Evolutionary conservation across 306 rosid species (phyloP), one percentile per base, ranked within the genome.

Genomic region (Cucumis melo): DNA sequence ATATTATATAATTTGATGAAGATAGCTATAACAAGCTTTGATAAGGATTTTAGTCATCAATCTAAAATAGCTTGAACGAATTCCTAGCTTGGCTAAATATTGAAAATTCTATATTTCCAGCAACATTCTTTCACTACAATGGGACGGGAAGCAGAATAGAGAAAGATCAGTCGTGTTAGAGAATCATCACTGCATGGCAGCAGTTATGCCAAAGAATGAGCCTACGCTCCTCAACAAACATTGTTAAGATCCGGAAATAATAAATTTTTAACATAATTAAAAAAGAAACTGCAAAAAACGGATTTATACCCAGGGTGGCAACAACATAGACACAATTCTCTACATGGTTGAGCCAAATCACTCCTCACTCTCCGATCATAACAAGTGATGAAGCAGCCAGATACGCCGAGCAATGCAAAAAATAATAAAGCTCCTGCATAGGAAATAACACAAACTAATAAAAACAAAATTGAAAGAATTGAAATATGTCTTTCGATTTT

Each of bases 351-450:
- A 75, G 99, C 96, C 88, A 94, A 88, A 88, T 94, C 99, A 74
- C 84, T 92, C 79, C 97, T 97, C 75, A 94, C 99, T 87, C 96
- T 87, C 71, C 92, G 91, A 85, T 94, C 99, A 80, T 94, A 94
- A 84, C 99, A 94, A 78, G 99, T 94, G 80, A 94, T 92, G 87
- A 92, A 94, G 88, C 99, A 94, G 32, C 99, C 99, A 80, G 93
- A 94, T 63, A 94, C 87, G 68, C 99, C 99, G 87, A 94, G 97
- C 86, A 94, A 85, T 8, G 99, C 90, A 41, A 94, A 94, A 84
- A 94, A 94, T 82, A 94, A 77, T 53, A 94, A 88, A 58, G 99
- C 99, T 46, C 99, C 99, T 94, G 93, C 77, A 81, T 46, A 76
- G 78, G 77, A 82, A 71, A 81, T 62, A 80, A 27, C 71, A 76